Percentiles rank a stretch among this genome's conserved stretches.
Evolutionary conservation across 2,329 filamentous ascomycete species (phyloP).

Genomic region (Clonostachys sp.): DNA sequence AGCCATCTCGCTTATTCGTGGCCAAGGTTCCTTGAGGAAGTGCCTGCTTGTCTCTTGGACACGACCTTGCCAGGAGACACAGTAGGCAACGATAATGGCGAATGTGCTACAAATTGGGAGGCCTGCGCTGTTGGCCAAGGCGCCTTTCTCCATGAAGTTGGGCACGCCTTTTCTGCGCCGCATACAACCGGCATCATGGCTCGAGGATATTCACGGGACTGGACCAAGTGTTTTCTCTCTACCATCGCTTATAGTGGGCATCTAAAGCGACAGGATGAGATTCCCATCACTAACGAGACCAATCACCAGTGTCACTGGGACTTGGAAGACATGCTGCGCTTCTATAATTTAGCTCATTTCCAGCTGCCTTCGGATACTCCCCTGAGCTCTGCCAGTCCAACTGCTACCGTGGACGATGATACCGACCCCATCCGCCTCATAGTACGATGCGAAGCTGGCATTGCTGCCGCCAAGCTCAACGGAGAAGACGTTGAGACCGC

Average conservation of each 20-base stretch:
- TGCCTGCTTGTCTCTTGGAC: constrained; percentile 43
- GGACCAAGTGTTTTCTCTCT: constrained; percentile 34
- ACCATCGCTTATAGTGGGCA: constrained; percentile 23
- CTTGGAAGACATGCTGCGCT: constrained; percentile 61
- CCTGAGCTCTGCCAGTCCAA: no score
- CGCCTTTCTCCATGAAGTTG: constrained; percentile 67
- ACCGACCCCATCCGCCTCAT: constrained; percentile 12
- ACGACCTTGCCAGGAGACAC: constrained; percentile 23
- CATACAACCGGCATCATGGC: constrained; percentile 66
- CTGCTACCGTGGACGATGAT: constrained; percentile 8
- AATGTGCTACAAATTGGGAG: constrained; percentile 36
- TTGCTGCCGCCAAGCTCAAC: constrained; percentile 10
- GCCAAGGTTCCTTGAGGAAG: constrained; percentile 65
- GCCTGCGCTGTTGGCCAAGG: constrained; percentile 54
- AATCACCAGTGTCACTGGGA: constrained; percentile 65
- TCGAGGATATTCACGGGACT: constrained; percentile 31
- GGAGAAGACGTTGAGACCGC: constrained; percentile 3
- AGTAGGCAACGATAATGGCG: constrained; percentile 33
- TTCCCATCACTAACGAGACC: constrained; percentile 14
- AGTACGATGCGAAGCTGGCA: constrained; percentile 5
- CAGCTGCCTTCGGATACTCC: constrained; percentile 52
- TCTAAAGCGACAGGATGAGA: constrained; percentile 3
- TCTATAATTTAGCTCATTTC: constrained; percentile 66
- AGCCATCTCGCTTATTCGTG: constrained; percentile 68
- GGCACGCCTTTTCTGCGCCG: constrained; percentile 65